Conservation (phyloP, 2,329 filamentous ascomycete genomes). For the Aureobasidium musti region DNA sequence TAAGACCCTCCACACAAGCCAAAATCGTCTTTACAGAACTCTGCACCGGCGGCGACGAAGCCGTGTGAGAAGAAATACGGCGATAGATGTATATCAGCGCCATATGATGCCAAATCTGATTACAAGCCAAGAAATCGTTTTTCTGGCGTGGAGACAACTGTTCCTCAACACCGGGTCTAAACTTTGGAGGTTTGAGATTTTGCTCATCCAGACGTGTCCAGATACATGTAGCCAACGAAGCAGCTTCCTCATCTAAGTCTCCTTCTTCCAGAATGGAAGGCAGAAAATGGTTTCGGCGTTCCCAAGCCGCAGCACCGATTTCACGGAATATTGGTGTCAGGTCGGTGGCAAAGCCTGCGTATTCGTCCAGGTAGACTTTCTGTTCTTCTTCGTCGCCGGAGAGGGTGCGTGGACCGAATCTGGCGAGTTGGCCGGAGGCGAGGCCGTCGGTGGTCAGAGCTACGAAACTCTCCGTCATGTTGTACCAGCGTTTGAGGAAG, state of each 20-base stretch:
- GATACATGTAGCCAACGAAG: conserved; percentile 5
- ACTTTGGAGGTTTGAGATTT: neutral
- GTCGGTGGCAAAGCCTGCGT: conserved; percentile 28
- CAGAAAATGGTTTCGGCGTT: conserved; percentile 7
- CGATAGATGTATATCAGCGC: conserved; percentile 29
- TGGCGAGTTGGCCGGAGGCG: conserved; percentile 21
- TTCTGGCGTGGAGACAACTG: conserved; percentile 22
- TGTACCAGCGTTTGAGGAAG: conserved; percentile 30
- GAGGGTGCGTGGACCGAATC: conserved; percentile 12
- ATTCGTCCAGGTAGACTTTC: conserved; percentile 29
- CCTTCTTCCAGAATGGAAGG: conserved; percentile 17
- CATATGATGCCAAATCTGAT: conserved; percentile 30
- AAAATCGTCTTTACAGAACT: conserved; percentile 20
- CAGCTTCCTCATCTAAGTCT: conserved; percentile 26
- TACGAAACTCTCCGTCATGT: conserved; percentile 29
- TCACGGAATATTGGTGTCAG: conserved; percentile 26
- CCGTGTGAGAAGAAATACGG: conserved; percentile 5
- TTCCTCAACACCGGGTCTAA: conserved; percentile 20
- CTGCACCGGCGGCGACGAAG: conserved; percentile 5
- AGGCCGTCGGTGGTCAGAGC: conserved; percentile 27
- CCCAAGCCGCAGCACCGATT: conserved; percentile 28
- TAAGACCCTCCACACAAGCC: conserved; percentile 11
- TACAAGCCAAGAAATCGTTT: conserved; percentile 19
- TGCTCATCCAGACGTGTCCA: neutral
- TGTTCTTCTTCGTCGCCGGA: conserved; percentile 10